Base-by-base conservation (phyloP, 2,329 filamentous ascomycete species). In the Curvularia spicifera region DNA sequence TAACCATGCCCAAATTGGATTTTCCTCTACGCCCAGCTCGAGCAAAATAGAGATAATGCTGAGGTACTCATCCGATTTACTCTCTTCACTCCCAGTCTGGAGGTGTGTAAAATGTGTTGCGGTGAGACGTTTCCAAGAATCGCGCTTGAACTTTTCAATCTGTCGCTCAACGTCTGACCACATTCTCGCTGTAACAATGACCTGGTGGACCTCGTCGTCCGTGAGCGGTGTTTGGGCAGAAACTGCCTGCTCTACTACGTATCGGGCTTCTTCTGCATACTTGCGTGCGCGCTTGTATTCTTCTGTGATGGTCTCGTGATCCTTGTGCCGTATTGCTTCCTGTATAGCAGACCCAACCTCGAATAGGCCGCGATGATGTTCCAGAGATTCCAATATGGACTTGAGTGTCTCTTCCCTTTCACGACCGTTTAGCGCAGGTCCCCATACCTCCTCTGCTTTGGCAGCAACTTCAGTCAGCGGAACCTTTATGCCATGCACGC, bases 391-490 rank as follows among this genome's bases (percentile, higher is more conserved):
- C 22, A 93, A 83, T 8, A 97, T 87, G 0, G 86, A 84, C 75
- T 93, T 96, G 54, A 99, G 82, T 61, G 89, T 89, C 72, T 93
- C 91, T 71, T 98, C 95, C 72, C 94, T 93, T 69, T 98, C 93
- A 28, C 91, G 87, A 3, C 95, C 95, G 39, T 93, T 92, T 37
- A 99, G 78, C 1, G 95, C 94, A 2, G 95, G 95, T 0, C 95
- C 95, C 93, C 96, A 99, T 8, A 99, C 91, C 71, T 99, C 95
- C 76, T 98, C 93, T 0, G 94, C 95, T 77, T 97, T 97, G 60
- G 93, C 90, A 0, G 91, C 92, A 10, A 96, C 91, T 69, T 98
- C 95, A 9, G 95, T 83, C 53, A 99, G 81, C 18, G 95, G 94
- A 1, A 84, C 85, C 73, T 96, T 96, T 77, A 99, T 97, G 10